Base-by-base conservation (phyloP, 116 monocot species). In the Cymodocea nodosa region DNA sequence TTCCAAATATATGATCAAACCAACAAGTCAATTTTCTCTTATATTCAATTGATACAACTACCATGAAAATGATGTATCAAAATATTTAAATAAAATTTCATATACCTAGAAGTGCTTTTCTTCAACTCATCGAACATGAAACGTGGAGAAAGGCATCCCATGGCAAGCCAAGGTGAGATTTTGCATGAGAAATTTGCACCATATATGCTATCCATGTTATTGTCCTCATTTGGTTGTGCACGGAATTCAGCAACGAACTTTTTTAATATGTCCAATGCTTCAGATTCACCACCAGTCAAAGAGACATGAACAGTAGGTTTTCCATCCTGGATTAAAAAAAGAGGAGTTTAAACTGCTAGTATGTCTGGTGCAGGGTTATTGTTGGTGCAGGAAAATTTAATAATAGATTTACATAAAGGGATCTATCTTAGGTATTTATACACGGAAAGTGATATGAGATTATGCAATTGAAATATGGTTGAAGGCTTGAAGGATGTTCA, bases 171-270 rank as follows among this genome's bases (percentile, higher is more conserved):
- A 23, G 98, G 92, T 44, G 92, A 98, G 49, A 98, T 98, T 80
- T 98, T 98, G 81, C 98, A 92, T 0, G 98, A 98, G 80, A 98
- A 98, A 77, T 91, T 98, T 22, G 98, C 89, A 81, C 98, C 98
- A 77, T 89, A 89, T n/a, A 98, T 84, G 59, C 92, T 89, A 50
- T 87, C 91, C 36, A 63, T 67, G 50, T 71, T 66, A 36, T 35
- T 56, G 53, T 81, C 73, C 18, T 78, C 84, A 23, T 80, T 84
- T 17, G 82, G 80, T 66, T 89, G 88, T 6, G 84, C 79, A 62
- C 62, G 50, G 34, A 80, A 89, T 79, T 98, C 98, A 10, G 74
- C 72, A 34, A 89, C 84, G 74, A 98, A 98, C 52, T 57, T 80
- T 73, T 82, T 88, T 8, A 98, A 79, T 60, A 80, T 98, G 37